Conservation (phyloP, 1,139 yeast species). For the Suhomyces terraborum region DNA sequence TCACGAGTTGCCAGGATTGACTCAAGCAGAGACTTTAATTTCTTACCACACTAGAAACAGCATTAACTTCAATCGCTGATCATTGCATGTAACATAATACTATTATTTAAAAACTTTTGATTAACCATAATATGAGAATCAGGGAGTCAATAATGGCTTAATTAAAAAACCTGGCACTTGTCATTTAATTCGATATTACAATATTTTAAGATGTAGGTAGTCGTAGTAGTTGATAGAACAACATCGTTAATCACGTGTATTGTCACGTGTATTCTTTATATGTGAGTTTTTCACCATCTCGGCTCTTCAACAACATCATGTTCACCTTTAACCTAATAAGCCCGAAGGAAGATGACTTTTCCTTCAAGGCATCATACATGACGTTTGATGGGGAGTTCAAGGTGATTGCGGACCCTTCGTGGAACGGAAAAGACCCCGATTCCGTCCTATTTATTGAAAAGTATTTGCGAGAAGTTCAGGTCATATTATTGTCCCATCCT, state of each 20-base stretch:
- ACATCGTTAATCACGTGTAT: too few relatives aligned
- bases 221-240: too few relatives aligned
- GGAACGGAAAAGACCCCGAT: conserved; percentile 56
- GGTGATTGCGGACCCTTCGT: conserved; percentile 70
- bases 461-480: conserved; percentile 55
- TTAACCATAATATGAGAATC: background rate
- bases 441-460: conserved; percentile 45
- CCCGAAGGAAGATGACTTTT: conserved; percentile 31
- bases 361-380: conserved; percentile 46
- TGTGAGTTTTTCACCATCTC: conserved; percentile 2
- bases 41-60: conserved; percentile 48
- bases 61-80: conserved; percentile 22
- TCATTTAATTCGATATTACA: conserved; percentile 7
- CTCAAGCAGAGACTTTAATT: conserved; percentile 52
- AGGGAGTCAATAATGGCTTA: background rate
- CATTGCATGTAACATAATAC: conserved; percentile 5
- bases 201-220: too few relatives aligned
- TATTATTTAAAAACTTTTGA: background rate
- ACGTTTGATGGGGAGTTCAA: conserved; percentile 50
- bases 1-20: conserved; percentile 52
- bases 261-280: conserved; percentile 3
- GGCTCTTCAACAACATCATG: conserved; percentile 25
- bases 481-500: conserved; percentile 81
- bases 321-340: conserved; percentile 44
- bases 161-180: too few relatives aligned